A percentile compares a stretch with the other conserved stretches of the same genome.
Evolutionary conservation across 495 filamentous ascomycete genomes (phyloP).

Genomic region (Delitschia confertaspora): DNA sequence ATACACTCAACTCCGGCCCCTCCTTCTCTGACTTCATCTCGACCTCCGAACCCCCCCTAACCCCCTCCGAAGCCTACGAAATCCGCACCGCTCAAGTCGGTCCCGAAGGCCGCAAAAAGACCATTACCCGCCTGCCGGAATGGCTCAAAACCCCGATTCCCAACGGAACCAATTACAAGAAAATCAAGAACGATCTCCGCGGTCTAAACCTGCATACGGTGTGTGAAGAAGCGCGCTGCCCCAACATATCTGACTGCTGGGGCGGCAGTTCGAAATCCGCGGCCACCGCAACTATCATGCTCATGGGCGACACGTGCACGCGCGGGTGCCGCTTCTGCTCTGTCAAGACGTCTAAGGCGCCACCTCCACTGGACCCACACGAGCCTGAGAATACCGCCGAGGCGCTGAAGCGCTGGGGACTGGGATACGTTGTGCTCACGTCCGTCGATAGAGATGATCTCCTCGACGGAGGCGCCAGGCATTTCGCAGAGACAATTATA

Average conservation of each 20-base stretch:
- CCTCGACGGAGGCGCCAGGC: conserved; percentile 73
- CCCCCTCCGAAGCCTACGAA: conserved; percentile 47
- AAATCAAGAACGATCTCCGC: conserved; percentile 84
- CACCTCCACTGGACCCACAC: conserved; percentile 81
- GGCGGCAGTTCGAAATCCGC: conserved; percentile 78
- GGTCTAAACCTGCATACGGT: conserved; percentile 89
- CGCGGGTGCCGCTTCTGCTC: conserved; percentile 94
- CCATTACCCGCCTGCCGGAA: conserved; percentile 81
- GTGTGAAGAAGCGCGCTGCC: conserved; percentile 94
- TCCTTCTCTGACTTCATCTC: conserved; percentile 77
- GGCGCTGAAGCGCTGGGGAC: conserved; percentile 81
- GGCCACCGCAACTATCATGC: conserved; percentile 96
- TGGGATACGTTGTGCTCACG: conserved; percentile 93
- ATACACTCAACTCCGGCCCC: conserved; percentile 61
- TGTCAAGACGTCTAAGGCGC: conserved; percentile 76
- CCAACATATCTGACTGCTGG: conserved; percentile 98
- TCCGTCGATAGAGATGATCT: conserved; percentile 90
- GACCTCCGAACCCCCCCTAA: conserved; percentile 46
- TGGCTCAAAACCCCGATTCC: conserved; percentile 98
- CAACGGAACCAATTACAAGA: conserved; percentile 74
- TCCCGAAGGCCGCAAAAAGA: conserved; percentile 68
- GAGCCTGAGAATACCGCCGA: conserved; percentile 96
- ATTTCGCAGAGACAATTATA: conserved; percentile 90
- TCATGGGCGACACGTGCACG: conserved; percentile 98
- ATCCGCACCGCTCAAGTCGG: conserved; percentile 74